Evolutionary conservation across 768 basidiomycete species (phyloP), one percentile per base, ranked within the genome.

Genomic region (Russula compacta): DNA sequence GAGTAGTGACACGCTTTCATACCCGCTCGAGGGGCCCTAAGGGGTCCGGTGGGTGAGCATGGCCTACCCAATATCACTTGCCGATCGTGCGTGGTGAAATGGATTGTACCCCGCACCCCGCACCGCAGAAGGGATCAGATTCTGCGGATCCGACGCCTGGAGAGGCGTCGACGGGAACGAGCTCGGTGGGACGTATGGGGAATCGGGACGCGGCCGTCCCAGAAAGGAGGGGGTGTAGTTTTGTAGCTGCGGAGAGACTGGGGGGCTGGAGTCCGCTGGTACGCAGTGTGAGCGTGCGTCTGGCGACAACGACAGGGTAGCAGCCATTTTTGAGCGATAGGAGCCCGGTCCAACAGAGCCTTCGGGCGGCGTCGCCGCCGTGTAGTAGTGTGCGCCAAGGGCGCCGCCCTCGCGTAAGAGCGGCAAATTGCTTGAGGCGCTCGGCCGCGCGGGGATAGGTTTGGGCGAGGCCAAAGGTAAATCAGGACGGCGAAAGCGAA

Each of bases 91-190:
- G 32, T 63, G 58, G 5, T 63, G 61, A 52, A 56, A 66, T 2
- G 64, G 64, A 17, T 66, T 66, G 42, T 66, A 66, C 1, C 64
- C 64, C 4, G 64, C 63, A 7, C 58, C 58, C 6, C 64, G 64
- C 35, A 66, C 62, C 2, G 62, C 40, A 4, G 46, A 33, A 8
- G 64, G 64, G 6, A 66, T 64, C 35, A 66, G 44, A 46, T 64
- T 59, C 32, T 49, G 64, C 9, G 42, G 62, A 32, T 66, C 58
- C 33, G 62, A 57, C 12, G 55, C 21, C 21, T n/a, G 24, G 7
- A 65, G 33, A 35, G 19, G 42, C 50, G 32, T 51, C 9, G 59
- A 47, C 3, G 50, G 57, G n/a, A 36, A 12, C 40, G 61, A 42
- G n/a, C 39, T 33, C 10, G 57, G 61, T 24, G 19, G 47, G 4